Evolutionary conservation across 441 rosid species (phyloP), one percentile per base, ranked within the genome.

Genomic region (Croton setiger): DNA sequence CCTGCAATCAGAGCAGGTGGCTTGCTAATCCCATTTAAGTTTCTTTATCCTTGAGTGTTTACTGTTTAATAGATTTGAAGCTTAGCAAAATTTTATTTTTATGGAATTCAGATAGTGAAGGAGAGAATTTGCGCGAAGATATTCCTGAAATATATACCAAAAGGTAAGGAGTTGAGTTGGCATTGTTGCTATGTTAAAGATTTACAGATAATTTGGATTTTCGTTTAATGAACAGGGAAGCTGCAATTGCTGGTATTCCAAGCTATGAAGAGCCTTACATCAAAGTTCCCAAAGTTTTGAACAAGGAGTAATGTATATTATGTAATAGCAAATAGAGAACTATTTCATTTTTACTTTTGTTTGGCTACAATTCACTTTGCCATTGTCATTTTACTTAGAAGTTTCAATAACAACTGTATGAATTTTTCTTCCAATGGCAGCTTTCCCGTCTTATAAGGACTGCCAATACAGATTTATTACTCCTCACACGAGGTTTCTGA

Each of bases 1-100:
- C 96, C 96, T 1, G 86, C 96, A 12, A 64, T 93, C 60, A 80
- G 96, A 91, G 94, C 96, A 82, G 97, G 97, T 93, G 58, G 72
- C n/a, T 70, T 54, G 23, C 5, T 14, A n/a, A 5, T 21, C 59
- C 45, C 70, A 48, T 23, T 45, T 23, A 49, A 15, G 8, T 52
- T 52, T 5, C 4, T 7, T 39, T 39, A 9, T 9, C 10, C 7
- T 4, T 4, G 10, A 5, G 7, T 4, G 41, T 37, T 8, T 0
- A 37, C 7, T 37, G 41, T 37, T 37, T 37, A 5, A 37, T 37
- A 37, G 41, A 37, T 37, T 37, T 39, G 7, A 39, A 9, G 43
- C 43, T 39, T 39, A 39, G 14, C 10, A 49, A 44, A 45, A 6
- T 54, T 66, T n/a, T n/a, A n/a, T 35, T 14, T 75, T 64, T 49